A percentile compares a stretch with the other conserved stretches of the same genome.
phyloP scores from a whole-genome alignment of 495 filamentous ascomycete genomes.

The Podospora pseudocomata region DNA sequence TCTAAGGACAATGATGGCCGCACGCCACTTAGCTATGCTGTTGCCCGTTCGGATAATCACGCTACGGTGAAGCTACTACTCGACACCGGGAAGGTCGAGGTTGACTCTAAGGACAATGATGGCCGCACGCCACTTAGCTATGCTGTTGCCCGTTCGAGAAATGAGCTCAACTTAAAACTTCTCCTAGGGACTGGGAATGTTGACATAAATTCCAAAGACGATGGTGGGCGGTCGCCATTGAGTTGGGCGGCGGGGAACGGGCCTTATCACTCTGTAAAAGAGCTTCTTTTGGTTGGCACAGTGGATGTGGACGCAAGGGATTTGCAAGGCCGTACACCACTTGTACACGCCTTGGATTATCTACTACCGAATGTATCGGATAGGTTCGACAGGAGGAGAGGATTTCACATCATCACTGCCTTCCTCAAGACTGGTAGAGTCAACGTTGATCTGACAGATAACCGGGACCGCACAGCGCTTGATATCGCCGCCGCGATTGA shows the following conservation, averaged over 20 bases:
- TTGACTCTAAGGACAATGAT: background rate
- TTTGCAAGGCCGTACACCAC: background rate
- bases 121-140: background rate
- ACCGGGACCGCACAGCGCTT: background rate
- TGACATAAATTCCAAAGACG: too few relatives aligned
- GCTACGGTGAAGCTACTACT: background rate
- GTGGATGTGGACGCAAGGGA: background rate
- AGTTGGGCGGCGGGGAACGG: background rate
- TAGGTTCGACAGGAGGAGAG: fast-evolving
- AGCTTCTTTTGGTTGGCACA: background rate
- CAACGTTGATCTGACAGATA: background rate
- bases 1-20: background rate
- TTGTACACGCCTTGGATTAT: background rate
- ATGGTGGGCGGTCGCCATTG: background rate
- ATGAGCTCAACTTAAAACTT: too few relatives aligned
- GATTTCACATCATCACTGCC: background rate
- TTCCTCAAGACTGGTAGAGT: background rate
- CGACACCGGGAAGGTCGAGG: background rate
- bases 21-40: background rate
- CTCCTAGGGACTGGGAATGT: too few relatives aligned
- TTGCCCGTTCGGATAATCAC: background rate
- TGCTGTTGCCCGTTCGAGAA: background rate
- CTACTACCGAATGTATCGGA: background rate
- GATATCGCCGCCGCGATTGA: background rate
- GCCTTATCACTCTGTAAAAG: background rate